phyloP scores from a whole-genome alignment of 306 rosid genomes.

The Betula pendula region DNA sequence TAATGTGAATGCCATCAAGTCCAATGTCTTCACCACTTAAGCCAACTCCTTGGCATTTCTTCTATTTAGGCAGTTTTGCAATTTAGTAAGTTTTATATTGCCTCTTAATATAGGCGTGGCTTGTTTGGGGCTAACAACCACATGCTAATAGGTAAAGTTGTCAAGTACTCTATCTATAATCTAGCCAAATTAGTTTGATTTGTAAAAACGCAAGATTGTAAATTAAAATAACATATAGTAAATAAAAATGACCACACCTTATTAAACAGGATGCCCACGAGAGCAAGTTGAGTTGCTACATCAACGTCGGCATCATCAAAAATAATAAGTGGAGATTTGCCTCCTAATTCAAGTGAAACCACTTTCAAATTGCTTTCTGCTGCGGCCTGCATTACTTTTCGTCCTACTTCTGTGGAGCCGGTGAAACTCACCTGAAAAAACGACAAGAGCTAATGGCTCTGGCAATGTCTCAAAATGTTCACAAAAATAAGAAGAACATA shows the following conservation, averaged over 20 bases:
- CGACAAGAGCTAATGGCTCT: constrained; percentile 50
- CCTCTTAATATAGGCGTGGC: too few relatives aligned
- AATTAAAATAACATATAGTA: not conserved
- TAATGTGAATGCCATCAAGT: too few relatives aligned
- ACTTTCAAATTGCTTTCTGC: constrained; percentile 76
- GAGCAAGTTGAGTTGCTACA: constrained; percentile 75
- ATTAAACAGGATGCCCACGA: constrained; percentile 55
- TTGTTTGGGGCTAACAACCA: too few relatives aligned
- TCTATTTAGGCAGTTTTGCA: too few relatives aligned
- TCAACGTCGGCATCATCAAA: constrained; percentile 78
- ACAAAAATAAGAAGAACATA: too few relatives aligned
- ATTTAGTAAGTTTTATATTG: too few relatives aligned
- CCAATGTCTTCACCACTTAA: too few relatives aligned
- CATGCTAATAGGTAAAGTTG: too few relatives aligned
- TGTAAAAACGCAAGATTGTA: not conserved
- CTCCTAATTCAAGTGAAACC: constrained; percentile 87
- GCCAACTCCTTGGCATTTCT: too few relatives aligned
- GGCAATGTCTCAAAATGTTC: too few relatives aligned
- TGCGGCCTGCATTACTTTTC: constrained; percentile 75
- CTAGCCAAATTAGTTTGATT: too few relatives aligned
- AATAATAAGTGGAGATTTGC: constrained; percentile 78
- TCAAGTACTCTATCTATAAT: too few relatives aligned
- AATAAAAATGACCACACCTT: constrained; percentile 47
- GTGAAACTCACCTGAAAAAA: constrained; percentile 47
- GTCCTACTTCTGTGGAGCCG: constrained; percentile 79